A percentile compares a stretch with the other conserved stretches of the same genome.
Evolutionary conservation across 805 yeast species (phyloP).

Genomic region (Saccharomycopsis sp.): DNA sequence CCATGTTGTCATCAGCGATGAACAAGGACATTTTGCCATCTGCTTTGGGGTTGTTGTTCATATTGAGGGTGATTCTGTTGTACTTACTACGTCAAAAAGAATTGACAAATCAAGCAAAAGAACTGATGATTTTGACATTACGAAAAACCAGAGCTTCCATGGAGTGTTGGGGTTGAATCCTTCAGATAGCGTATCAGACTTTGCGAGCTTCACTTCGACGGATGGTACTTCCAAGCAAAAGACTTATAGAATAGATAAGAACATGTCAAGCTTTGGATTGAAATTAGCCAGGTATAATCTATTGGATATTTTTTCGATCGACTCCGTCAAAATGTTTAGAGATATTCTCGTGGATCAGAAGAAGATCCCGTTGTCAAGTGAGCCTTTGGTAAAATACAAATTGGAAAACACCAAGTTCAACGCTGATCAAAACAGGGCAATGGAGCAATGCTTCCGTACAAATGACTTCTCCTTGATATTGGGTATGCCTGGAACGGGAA

Average conservation of each 20-base stretch:
- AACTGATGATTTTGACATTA: constrained; percentile 34
- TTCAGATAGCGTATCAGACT: neutral
- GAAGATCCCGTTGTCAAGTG: constrained; percentile 7
- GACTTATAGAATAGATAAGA: constrained; percentile 66
- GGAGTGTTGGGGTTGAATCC: constrained; percentile 32
- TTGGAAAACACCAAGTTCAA: constrained; percentile 37
- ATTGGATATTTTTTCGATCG: constrained; percentile 50
- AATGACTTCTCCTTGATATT: constrained; percentile 71
- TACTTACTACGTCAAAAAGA: constrained; percentile 45
- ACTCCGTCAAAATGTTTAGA: constrained; percentile 30
- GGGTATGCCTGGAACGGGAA: constrained; percentile 98
- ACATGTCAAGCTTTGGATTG: constrained; percentile 67
- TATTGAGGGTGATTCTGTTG: constrained; percentile 36
- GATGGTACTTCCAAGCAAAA: constrained; percentile 10
- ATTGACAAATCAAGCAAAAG: constrained; percentile 31
- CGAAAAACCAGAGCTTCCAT: constrained; percentile 41
- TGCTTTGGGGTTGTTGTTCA: constrained; percentile 50
- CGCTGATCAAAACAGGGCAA: constrained; percentile 60
- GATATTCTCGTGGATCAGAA: constrained; percentile 28
- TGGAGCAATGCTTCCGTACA: constrained; percentile 53
- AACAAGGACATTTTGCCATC: constrained; percentile 65
- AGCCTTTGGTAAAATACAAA: constrained; percentile 4
- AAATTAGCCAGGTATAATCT: constrained; percentile 70
- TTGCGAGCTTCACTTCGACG: neutral
- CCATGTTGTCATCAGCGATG: constrained; percentile 68